Conservation (phyloP, 306 rosid genomes). For the Ammopiptanthus mongolicus region DNA sequence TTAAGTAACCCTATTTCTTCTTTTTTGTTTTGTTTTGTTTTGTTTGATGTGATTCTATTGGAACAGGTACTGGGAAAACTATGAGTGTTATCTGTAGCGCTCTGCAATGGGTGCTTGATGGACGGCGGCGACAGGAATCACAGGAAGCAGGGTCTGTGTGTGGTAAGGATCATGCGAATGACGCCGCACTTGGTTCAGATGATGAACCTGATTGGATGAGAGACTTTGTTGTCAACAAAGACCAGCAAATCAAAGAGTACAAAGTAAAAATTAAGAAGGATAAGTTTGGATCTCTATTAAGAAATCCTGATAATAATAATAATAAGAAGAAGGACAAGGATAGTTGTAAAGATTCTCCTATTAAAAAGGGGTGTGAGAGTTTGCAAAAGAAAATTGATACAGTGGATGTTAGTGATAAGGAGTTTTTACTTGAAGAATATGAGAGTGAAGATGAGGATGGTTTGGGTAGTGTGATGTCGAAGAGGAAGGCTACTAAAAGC, state of each 20-base stretch:
- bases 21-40: background rate
- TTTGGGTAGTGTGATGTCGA: constrained; percentile 27
- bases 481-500: constrained; percentile 55
- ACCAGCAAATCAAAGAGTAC: constrained; percentile 27
- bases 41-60: constrained; percentile 12
- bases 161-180: constrained; percentile 21
- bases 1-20: background rate
- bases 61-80: constrained; percentile 87
- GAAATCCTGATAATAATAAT: constrained; percentile 19
- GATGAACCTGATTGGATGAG: constrained; percentile 97
- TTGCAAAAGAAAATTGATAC: constrained; percentile 24
- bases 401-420: constrained; percentile 51
- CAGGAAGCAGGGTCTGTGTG: constrained; percentile 19
- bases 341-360: constrained; percentile 25
- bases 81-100: constrained; percentile 88
- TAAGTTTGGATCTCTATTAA: constrained; percentile 24
- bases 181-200: constrained; percentile 40
- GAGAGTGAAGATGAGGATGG: constrained; percentile 71
- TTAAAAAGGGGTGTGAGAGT: constrained; percentile 25
- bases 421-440: constrained; percentile 74
- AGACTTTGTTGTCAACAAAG: constrained; percentile 43
- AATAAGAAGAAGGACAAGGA: constrained; percentile 7
- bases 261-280: constrained; percentile 31
- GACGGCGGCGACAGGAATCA: constrained; percentile 34
- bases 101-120: constrained; percentile 84